Evolutionary conservation across 2,329 filamentous ascomycete species (phyloP), one percentile per base, ranked within the genome.

Genomic region (Coniochaeta hoffmannii): DNA sequence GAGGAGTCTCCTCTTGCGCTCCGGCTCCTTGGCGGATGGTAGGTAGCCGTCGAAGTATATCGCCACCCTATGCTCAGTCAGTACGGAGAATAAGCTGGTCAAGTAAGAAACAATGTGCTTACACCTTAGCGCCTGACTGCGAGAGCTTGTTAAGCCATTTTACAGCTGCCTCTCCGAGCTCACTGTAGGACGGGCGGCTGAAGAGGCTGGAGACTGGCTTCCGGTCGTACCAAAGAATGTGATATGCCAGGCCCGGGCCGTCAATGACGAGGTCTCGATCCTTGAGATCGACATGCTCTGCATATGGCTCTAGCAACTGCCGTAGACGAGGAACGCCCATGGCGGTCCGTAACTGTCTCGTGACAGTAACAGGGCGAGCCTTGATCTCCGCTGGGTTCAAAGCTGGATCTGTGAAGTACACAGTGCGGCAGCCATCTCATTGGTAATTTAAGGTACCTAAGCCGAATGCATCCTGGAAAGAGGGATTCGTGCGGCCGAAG

Each of bases 11-110:
- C 78, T 69, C 53, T 85, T 71, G 4, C 90, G 81, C 7, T 83
- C 81, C 0, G 72, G 67, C 32, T 78, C 76, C 66, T 96, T 96
- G 4, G 75, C 69, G 0, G 67, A 57, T 0, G 93, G 93, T 1
- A 97, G 76, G 55, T 83, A 86, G 14, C 91, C 91, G 68, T 97
- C 93, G 63, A 97, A 97, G 67, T 87, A 91, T 54, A 97, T 88
- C 50, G 78, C 82, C 56, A 81, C 73, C 61, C 85, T 89, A 31
- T 11, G 53, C 32, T 9, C 26, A n/a, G 15, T 58, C 35, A 58
- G 56, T 24, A 8, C 15, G n/a, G n/a, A n/a, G n/a, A n/a, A n/a
- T 7, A 28, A 5, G 41, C 41, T 9, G n/a, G 12, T 12, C 22
- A 7, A 49, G 50, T 15, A 22, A 24, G 7, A 38, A 30, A 22